Evolutionary conservation across 1,284 basidiomycete genomes (phyloP), one percentile per base, ranked within the genome.

Genomic region (Fistulinella cinereoalba): DNA sequence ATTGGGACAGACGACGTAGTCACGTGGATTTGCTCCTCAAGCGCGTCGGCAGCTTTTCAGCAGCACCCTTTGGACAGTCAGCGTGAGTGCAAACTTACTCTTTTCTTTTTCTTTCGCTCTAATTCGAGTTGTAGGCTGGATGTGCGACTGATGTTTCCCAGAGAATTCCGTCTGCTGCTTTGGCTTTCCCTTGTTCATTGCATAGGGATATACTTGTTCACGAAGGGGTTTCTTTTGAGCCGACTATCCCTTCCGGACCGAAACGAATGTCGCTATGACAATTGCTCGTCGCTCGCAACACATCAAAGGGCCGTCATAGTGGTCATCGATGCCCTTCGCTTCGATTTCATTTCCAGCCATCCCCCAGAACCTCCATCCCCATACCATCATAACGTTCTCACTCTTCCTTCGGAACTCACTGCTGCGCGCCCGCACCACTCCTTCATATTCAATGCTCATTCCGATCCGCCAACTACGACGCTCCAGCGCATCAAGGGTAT

Each of bases 381-480:
- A 3, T 80, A 82, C 64, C 85, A 93, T 63, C 94, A 97, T 65
- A 81, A 89, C 64, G 73, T 95, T 21, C 72, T 99, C 19, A 83
- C 81, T 0, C 73, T 96, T 3, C 95, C 96, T 0, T 71, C 75
- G 6, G 75, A 89, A 60, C 74, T 97, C 31, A 83, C 86, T 0
- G 66, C 70, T 0, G 56, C 67, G 3, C 65, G 77, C 15, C 92
- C 95, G 0, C 65, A 70, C 28, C 76, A 83, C 46, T 95, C 93
- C 0, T 82, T 96, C 64, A 74, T 99, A 24, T 92, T 92, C 65
- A 88, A 97, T 62, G 79, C 93, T 6, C 85, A 88, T 65, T 85
- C 92, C 1, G 96, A 99, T 63, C 94, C 97, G 0, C 97, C 97
- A 1, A 99, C 97, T 0, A 87, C 93, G 0, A 99, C 96, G 0